These are phyloP conservation scores for Nakazawaea sp. DNA, from an alignment of 805 yeast genomes.

Conservation along the genomic window DNA sequence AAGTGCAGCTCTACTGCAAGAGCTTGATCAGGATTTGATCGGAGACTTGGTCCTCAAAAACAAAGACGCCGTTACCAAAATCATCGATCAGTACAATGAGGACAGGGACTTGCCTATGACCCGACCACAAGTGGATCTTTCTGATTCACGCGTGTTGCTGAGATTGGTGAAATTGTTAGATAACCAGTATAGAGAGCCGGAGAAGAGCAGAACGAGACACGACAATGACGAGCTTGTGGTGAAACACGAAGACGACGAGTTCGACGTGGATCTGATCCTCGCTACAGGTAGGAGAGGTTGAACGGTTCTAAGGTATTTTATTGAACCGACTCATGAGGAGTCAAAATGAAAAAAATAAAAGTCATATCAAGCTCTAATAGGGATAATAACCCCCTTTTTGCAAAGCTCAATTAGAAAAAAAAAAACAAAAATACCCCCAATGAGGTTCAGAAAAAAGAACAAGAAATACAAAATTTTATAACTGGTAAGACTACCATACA, in stretches of 20 bases:
- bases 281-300: conserved; percentile 1
- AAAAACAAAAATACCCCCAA: too few species aligned
- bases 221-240: not conserved
- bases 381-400: too few species aligned
- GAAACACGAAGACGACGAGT: conserved; percentile 1
- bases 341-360: not conserved
- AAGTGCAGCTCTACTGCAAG: too few species aligned
- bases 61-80: not conserved
- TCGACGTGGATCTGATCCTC: conserved; percentile 7
- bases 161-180: conserved; percentile 3
- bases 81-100: conserved; percentile 3
- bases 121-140: not conserved
- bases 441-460: too few species aligned
- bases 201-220: not conserved
- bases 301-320: not conserved
- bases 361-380: too few species aligned
- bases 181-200: not conserved
- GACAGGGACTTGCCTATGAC: not conserved
- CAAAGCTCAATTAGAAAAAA: too few species aligned
- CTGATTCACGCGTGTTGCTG: too few species aligned
- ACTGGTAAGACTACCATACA: too few species aligned
- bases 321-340: not conserved
- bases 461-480: too few species aligned
- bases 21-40: too few species aligned
- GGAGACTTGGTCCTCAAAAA: conserved; percentile 1